phyloP scores from a whole-genome alignment of 225 moss, liverwort and hornwort species.

The Pseudoscleropodium purum region DNA sequence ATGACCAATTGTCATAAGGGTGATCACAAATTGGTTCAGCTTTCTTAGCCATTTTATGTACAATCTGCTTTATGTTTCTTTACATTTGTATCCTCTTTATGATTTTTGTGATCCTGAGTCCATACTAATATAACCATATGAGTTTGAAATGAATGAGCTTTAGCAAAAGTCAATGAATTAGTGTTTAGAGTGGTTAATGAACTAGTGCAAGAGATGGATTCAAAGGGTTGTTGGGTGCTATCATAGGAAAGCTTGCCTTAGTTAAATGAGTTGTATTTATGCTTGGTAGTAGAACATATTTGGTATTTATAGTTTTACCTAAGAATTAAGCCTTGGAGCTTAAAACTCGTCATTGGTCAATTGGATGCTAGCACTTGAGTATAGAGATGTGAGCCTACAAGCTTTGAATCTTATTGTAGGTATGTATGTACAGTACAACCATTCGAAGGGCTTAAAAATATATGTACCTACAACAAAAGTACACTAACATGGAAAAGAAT shows the following conservation, averaged over 20 bases:
- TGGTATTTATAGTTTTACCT: background rate
- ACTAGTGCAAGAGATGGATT: background rate
- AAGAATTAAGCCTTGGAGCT: background rate
- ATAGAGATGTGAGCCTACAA: too few species aligned
- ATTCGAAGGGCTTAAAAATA: too few species aligned
- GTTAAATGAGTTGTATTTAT: rapidly evolving
- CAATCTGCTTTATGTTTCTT: background rate
- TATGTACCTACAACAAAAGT: too few species aligned
- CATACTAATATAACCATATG: too few species aligned
- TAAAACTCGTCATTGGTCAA: background rate
- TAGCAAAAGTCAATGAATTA: background rate
- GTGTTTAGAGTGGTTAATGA: background rate
- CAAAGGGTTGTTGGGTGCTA: background rate
- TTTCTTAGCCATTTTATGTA: background rate
- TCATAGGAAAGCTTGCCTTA: rapidly evolving
- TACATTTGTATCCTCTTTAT: background rate
- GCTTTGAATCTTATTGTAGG: too few species aligned
- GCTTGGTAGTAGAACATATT: rapidly evolving
- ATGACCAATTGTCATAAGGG: background rate
- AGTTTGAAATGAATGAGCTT: background rate
- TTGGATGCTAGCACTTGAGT: too few species aligned
- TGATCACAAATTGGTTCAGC: background rate
- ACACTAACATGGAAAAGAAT: too few species aligned
- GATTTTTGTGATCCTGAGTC: background rate
- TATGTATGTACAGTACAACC: too few species aligned